phyloP scores from a whole-genome alignment of 805 yeast species.

The Candida xyloterini region DNA sequence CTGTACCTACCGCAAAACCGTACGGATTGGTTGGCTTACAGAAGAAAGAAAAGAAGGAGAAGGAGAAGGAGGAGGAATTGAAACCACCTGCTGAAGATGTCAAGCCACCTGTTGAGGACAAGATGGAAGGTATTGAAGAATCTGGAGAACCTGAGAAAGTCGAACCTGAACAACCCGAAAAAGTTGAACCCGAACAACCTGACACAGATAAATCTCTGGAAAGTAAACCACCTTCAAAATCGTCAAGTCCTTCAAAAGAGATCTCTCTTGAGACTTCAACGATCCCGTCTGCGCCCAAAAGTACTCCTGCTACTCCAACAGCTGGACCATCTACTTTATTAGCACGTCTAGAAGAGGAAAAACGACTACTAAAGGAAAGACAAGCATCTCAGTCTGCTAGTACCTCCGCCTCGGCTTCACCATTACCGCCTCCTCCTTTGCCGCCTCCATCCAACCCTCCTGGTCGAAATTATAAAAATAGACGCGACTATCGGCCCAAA shows the following conservation, averaged over 20 bases:
- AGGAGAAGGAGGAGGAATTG: not conserved
- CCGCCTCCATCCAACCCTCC: conserved; percentile 14
- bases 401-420: conserved; percentile 4
- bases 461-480: conserved; percentile 4
- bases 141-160: not conserved
- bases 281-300: not conserved
- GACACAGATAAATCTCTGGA: too few relatives aligned
- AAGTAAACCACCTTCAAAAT: not conserved
- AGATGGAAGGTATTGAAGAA: not conserved
- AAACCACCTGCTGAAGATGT: not conserved
- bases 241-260: not conserved
- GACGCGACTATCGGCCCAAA: conserved; percentile 9
- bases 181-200: not conserved
- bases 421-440: conserved; percentile 19
- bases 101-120: not conserved
- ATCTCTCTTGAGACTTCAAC: not conserved
- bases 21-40: conserved; percentile 31
- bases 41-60: conserved; percentile 15
- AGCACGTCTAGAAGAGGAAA: conserved; percentile 18
- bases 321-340: conserved; percentile 5
- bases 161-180: not conserved
- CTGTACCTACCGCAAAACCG: conserved; percentile 21
- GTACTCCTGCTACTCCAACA: conserved; percentile 1
- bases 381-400: conserved; percentile 4
- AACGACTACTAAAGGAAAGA: conserved; percentile 13